Base-by-base conservation (phyloP, 164 flowering plant species). In the Tetrastigma voinierianum region DNA sequence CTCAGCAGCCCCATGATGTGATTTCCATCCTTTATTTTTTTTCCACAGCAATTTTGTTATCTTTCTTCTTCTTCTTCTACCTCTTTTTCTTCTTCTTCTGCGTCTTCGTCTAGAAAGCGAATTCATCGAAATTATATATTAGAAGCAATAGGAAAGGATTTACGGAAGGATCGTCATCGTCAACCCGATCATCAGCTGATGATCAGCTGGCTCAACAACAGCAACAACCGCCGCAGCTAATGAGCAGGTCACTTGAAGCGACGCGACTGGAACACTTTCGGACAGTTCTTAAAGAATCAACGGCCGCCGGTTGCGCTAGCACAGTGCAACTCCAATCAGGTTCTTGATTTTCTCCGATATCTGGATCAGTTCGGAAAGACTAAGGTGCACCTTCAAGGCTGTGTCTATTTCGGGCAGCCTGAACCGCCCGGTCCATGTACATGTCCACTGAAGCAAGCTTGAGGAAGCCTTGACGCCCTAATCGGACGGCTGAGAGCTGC, bases 401-500 rank as follows among this genome's bases (percentile, higher is more conserved):
- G 89, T 65, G 72, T 71, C 12, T 85, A 72, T 52, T 83, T 83
- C 20, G 89, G 89, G 46, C 89, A 85, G 57, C 80, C 83, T 7
- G 89, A 85, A 64, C 89, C 87, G 2, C 82, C 87, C 0, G 84
- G 84, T 1, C 89, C 85, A 2, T 85, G 89, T 61, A 75, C 78
- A 21, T 85, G 89, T 56, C 87, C 89, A 0, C 78, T 83, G 4
- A 82, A 70, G 44, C 88, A 84, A 67, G 88, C 88, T n/a, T 84
- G 87, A 85, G 87, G 87, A 6, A 84, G 87, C 75, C 78, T 84
- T 1, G 87, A 84, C 46, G 86, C 88, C 0, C 86, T 84, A 65
- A 78, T 84, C 72, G 88, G 88, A 18, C 76, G 88, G 1, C 88
- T 84, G n/a, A 49, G 88, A 18, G 88, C 88, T 17, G 88, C 88